These are phyloP conservation scores for Triticum urartu DNA, from an alignment of 176 grass and related monocot genomes.

Conservation along the genomic window DNA sequence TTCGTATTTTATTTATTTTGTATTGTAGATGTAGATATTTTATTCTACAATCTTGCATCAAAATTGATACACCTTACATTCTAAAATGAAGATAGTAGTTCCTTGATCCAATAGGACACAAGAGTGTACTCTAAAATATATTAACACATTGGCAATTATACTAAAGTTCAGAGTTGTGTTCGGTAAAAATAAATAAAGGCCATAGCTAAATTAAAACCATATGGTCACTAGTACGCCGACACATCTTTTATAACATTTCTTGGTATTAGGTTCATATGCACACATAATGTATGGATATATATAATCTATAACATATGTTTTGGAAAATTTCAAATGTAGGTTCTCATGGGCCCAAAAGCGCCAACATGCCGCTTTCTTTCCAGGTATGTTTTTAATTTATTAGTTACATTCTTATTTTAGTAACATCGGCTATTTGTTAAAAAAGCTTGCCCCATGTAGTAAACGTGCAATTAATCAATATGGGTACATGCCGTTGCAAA, in stretches of 20 bases:
- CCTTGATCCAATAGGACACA: not conserved
- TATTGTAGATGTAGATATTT: too few species aligned
- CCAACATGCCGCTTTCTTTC: slow-evolving; percentile 47
- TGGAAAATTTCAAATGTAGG: slow-evolving; percentile 13
- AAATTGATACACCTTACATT: too few species aligned
- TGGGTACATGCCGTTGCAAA: not conserved
- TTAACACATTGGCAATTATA: not conserved
- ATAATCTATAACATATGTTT: not conserved
- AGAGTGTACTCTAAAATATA: not conserved
- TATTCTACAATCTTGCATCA: too few species aligned
- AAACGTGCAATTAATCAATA: not conserved
- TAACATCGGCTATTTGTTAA: too few species aligned
- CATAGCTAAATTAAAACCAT: not conserved
- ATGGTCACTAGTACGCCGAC: not conserved
- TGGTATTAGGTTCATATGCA: not conserved
- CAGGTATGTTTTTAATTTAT: slow-evolving; percentile 27
- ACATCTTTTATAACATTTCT: not conserved
- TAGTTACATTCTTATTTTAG: not conserved
- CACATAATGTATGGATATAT: not conserved
- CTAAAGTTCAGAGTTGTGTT: not conserved
- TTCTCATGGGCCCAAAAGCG: slow-evolving; percentile 74
- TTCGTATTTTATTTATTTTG: too few species aligned
- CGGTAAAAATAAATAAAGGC: too few species aligned
- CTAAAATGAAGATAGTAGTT: not conserved
- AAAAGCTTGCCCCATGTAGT: not conserved